phyloP scores from a whole-genome alignment of 441 rosid genomes.

The Euphorbia schlechtendalii region DNA sequence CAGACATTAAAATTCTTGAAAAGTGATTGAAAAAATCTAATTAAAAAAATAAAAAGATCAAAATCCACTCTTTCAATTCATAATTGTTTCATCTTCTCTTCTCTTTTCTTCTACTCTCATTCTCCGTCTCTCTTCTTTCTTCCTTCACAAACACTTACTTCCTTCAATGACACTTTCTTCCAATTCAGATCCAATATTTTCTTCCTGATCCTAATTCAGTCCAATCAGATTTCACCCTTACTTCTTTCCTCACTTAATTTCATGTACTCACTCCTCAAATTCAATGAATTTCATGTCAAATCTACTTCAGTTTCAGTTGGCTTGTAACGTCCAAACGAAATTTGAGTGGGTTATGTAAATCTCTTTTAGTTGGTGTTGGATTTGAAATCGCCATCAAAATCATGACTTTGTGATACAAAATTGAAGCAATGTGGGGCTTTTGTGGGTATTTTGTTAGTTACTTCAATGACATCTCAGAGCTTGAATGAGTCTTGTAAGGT shows the following conservation, averaged over 20 bases:
- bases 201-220: background rate
- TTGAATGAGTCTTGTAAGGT: constrained; percentile 38
- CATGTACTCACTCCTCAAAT: background rate
- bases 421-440: background rate
- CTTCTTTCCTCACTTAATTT: background rate
- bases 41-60: no score
- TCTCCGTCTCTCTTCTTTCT: constrained; percentile 3
- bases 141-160: no score
- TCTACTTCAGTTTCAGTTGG: background rate
- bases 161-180: background rate
- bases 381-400: background rate
- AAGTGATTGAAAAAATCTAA: no score
- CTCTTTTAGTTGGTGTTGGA: background rate
- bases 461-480: constrained; percentile 19
- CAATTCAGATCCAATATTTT: constrained; percentile 10
- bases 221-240: background rate
- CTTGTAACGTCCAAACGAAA: no score
- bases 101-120: constrained; percentile 5
- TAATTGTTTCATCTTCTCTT: no score
- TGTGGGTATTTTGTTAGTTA: background rate
- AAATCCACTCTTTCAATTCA: no score
- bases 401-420: background rate
- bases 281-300: background rate
- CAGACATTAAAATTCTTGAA: no score
- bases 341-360: background rate